Base-by-base conservation (phyloP, 148 eudicot species). In the Nepenthes gracilis region DNA sequence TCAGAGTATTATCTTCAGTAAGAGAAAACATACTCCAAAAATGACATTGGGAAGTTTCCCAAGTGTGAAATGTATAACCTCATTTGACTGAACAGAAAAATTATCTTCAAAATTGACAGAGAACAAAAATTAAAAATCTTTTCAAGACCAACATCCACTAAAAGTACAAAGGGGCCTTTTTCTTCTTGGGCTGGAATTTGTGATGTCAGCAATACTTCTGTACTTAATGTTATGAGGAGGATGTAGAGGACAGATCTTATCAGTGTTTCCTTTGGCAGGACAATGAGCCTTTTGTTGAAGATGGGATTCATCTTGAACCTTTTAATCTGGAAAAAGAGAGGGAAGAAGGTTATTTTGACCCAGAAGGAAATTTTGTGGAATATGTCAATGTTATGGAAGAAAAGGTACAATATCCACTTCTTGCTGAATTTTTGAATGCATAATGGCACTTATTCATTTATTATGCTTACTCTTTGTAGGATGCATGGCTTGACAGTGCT, bases 401-500 rank as follows among this genome's bases (percentile, higher is more conserved):
- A 55, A 88, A 88, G 96, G 99, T 88, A 62, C 54, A 67, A 35
- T 47, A 47, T 70, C 35, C 23, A 48, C 15, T 70, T 54, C 40
- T 12, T 2, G 2, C 5, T 38, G 6, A 14, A n/a, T 12, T 14
- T 12, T 15, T 2, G 35, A 12, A 55, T n/a, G 56, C 8, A 9
- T 55, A 23, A 23, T 23, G 23, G 23, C 23, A 23, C 23, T 23
- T 23, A 23, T 55, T 61, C 12, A 11, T 52, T 52, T 36, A 52
- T 49, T 37, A 0, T 63, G 33, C 59, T 32, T 37, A 14, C 5
- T 40, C 61, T 53, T 64, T 77, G 70, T 81, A 88, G 99, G 99
- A 93, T 72, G 96, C 99, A 51, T 93, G 99, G 99, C 96, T 93
- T 73, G 99, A 93, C 74, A 84, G 84, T 76, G 61, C 83, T 66